These are phyloP conservation scores for Fomitopsis pulvina DNA, from an alignment of 768 basidiomycete species.

Conservation along the genomic window DNA sequence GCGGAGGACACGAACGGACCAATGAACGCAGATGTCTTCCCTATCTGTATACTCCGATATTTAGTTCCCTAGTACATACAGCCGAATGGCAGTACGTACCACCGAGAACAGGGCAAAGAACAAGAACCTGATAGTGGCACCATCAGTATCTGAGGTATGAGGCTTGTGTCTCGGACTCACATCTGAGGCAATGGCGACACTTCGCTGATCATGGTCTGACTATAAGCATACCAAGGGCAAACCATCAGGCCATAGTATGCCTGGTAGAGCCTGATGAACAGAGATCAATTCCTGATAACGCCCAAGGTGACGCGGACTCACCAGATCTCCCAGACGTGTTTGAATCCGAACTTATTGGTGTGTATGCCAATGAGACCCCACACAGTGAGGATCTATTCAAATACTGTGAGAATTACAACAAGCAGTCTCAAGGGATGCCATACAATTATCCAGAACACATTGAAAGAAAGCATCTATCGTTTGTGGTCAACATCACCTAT, in stretches of 20 bases:
- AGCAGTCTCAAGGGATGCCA: not conserved
- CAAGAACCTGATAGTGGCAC: conserved; percentile 40
- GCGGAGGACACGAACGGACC: conserved; percentile 71
- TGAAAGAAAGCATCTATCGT: conserved; percentile 61
- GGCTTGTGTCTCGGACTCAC: conserved; percentile 29
- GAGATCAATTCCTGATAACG: too few species aligned
- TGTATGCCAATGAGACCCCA: conserved; percentile 80
- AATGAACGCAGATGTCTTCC: conserved; percentile 73
- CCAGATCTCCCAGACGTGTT: conserved; percentile 82
- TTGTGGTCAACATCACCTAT: conserved; percentile 10
- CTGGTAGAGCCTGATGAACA: conserved; percentile 50
- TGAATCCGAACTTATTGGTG: conserved; percentile 70
- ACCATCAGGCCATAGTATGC: conserved; percentile 67
- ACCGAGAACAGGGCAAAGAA: conserved; percentile 74
- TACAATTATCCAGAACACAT: conserved; percentile 67
- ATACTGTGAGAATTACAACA: not conserved
- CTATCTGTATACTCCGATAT: conserved; percentile 35
- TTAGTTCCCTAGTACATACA: not conserved
- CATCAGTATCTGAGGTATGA: not conserved
- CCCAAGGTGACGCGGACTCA: conserved; percentile 17
- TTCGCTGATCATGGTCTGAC: conserved; percentile 79
- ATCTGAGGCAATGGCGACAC: conserved; percentile 69
- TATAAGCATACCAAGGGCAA: conserved; percentile 78
- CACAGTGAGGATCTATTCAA: conserved; percentile 42
- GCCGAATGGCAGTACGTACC: conserved; percentile 26